Percentiles rank a stretch among this genome's conserved stretches.
Evolutionary conservation across 441 rosid genomes (phyloP).

Genomic region (Erodium moschatum): DNA sequence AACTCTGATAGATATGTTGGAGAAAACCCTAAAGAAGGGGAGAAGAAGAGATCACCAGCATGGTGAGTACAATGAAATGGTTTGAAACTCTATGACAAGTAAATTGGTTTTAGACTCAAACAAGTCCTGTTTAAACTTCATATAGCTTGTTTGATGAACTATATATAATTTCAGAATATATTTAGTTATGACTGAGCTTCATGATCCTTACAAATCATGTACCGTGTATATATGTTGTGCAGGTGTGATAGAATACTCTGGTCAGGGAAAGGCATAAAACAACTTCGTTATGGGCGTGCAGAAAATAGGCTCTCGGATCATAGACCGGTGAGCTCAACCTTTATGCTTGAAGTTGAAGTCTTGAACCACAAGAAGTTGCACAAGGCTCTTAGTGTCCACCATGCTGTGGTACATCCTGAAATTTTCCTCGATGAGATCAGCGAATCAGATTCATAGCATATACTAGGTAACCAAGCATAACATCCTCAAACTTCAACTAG

Average conservation of each 20-base stretch:
- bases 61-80: constrained; percentile 41
- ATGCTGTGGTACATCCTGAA: constrained; percentile 66
- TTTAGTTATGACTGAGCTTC: too few relatives aligned
- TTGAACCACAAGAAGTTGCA: constrained; percentile 67
- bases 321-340: constrained; percentile 77
- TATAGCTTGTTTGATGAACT: too few relatives aligned
- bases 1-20: constrained; percentile 74
- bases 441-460: constrained; percentile 20
- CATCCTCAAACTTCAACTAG: too few relatives aligned
- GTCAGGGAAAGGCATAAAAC: constrained; percentile 76
- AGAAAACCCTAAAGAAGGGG: constrained; percentile 66
- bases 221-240: constrained; percentile 13
- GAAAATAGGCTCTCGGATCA: constrained; percentile 75
- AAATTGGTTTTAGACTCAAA: too few relatives aligned
- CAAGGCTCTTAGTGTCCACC: constrained; percentile 60
- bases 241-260: constrained; percentile 97
- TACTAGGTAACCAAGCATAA: constrained; percentile 7
- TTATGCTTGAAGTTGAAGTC: constrained; percentile 72
- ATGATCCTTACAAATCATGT: not conserved
- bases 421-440: constrained; percentile 34
- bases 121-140: too few relatives aligned
- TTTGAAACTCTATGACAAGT: too few relatives aligned
- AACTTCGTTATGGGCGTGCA: constrained; percentile 59
- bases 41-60: constrained; percentile 93
- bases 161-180: too few relatives aligned